phyloP scores from a whole-genome alignment of 2,329 filamentous ascomycete genomes.

The Penicillium sp. region DNA sequence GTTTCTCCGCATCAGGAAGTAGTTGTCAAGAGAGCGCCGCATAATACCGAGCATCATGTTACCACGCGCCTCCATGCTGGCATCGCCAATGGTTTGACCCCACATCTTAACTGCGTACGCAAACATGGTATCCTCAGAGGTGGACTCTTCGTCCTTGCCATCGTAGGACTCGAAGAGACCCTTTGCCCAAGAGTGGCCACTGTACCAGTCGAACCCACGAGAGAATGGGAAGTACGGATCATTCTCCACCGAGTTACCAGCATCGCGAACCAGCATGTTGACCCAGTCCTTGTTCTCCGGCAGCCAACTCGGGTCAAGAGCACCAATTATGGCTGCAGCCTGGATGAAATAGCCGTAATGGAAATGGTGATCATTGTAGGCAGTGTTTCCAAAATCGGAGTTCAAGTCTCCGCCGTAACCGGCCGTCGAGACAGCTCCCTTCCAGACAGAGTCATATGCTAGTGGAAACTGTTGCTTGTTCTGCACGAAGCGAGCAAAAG shows the following conservation, averaged over 20 bases:
- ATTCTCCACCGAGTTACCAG: conserved; percentile 67
- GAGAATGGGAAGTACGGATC: conserved; percentile 79
- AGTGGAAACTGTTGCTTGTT: conserved; percentile 66
- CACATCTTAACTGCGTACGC: conserved; percentile 91
- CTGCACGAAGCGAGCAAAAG: conserved; percentile 63
- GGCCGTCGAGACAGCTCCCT: conserved; percentile 73
- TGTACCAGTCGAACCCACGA: conserved; percentile 87
- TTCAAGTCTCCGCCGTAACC: conserved; percentile 66
- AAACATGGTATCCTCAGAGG: conserved; percentile 85
- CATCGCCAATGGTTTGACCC: conserved; percentile 74
- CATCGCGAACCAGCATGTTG: conserved; percentile 79
- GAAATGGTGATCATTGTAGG: conserved; percentile 66
- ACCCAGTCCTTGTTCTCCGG: conserved; percentile 72
- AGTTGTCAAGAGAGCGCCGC: conserved; percentile 67
- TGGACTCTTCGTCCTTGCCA: conserved; percentile 67
- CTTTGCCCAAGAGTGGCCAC: conserved; percentile 90
- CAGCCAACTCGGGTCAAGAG: conserved; percentile 74
- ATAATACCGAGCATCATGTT: conserved; percentile 82
- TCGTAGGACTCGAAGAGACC: conserved; percentile 54
- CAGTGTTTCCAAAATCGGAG: conserved; percentile 83
- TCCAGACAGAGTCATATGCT: conserved; percentile 63
- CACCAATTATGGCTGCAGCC: conserved; percentile 75
- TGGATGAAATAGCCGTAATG: conserved; percentile 84
- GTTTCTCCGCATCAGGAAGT: conserved; percentile 73
- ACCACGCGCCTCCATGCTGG: conserved; percentile 73